phyloP scores from a whole-genome alignment of 768 basidiomycete genomes.

The Collybia sp. region DNA sequence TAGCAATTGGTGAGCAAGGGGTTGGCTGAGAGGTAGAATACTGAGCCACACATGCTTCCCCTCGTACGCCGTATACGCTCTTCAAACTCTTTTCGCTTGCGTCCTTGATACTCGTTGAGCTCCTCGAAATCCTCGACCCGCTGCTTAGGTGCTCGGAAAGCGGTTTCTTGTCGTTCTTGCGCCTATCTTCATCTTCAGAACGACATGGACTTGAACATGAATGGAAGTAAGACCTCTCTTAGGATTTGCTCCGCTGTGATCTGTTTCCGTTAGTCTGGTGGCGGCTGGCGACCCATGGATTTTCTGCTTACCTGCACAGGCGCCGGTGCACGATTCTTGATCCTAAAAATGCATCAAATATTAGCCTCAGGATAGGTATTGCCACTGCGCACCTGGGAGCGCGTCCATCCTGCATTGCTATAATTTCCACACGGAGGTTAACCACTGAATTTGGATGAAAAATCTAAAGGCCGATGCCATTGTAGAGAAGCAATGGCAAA shows the following conservation, averaged over 20 bases:
- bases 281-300: too few species aligned
- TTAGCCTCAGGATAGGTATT: neutral
- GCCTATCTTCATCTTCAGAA: constrained; percentile 46
- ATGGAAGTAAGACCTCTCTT: constrained; percentile 61
- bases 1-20: constrained; percentile 1
- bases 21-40: neutral
- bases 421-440: neutral
- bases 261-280: constrained; percentile 34
- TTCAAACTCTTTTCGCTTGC: constrained; percentile 93
- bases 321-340: constrained; percentile 95
- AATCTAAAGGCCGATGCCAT: neutral
- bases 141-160: constrained; percentile 90
- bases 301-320: constrained; percentile 69
- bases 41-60: constrained; percentile 63
- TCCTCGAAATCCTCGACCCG: constrained; percentile 96
- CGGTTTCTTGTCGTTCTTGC: constrained; percentile 94
- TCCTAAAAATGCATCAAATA: constrained; percentile 36
- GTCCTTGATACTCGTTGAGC: constrained; percentile 83
- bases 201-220: neutral
- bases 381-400: constrained; percentile 55
- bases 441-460: neutral
- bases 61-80: constrained; percentile 78
- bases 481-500: neutral
- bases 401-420: constrained; percentile 71
- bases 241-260: constrained; percentile 98